Conservation (phyloP, 352 stramenopile species). For the Phytopythium mirpurense region DNA sequence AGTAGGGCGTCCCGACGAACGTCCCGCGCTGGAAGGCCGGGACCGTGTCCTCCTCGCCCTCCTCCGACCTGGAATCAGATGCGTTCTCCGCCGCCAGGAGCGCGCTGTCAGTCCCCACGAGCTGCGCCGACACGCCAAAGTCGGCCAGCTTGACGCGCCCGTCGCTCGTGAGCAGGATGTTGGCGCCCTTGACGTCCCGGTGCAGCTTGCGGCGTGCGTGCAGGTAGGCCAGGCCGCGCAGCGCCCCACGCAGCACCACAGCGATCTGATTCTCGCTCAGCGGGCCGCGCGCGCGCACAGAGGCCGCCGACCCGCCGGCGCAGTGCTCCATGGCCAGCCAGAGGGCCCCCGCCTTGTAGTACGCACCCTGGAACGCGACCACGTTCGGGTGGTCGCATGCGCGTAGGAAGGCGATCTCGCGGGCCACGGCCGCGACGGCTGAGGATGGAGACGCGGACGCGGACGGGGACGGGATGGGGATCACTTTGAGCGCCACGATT, state of each 20-base stretch:
- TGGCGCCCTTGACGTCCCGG: constrained; percentile 92
- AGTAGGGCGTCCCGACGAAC: constrained; percentile 92
- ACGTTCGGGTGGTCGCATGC: constrained; percentile 75
- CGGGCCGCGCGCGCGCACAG: constrained; percentile 35
- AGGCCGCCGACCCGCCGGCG: constrained; percentile 73
- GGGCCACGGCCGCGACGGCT: constrained; percentile 59
- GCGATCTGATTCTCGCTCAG: constrained; percentile 71
- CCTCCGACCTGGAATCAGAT: too few species aligned
- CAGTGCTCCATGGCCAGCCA: constrained; percentile 91
- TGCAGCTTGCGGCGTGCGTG: constrained; percentile 88
- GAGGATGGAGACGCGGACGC: constrained; percentile 44
- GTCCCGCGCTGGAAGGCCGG: constrained; percentile 44
- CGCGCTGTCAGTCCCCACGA: constrained; percentile 10
- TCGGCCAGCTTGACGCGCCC: constrained; percentile 94
- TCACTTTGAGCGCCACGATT: constrained; percentile 69
- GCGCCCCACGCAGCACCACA: constrained; percentile 69
- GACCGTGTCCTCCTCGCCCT: neutral
- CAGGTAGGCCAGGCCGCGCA: constrained; percentile 80
- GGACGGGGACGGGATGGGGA: constrained; percentile 30
- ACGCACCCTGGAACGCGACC: constrained; percentile 68
- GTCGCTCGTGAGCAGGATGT: constrained; percentile 92
- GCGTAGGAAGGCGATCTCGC: constrained; percentile 68
- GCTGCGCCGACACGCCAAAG: constrained; percentile 84
- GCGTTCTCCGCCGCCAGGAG: neutral
- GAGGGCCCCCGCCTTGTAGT: constrained; percentile 80